Evolutionary conservation across 2,329 filamentous ascomycete species (phyloP).

Genomic region (Scolecobasidium constrictum): DNA sequence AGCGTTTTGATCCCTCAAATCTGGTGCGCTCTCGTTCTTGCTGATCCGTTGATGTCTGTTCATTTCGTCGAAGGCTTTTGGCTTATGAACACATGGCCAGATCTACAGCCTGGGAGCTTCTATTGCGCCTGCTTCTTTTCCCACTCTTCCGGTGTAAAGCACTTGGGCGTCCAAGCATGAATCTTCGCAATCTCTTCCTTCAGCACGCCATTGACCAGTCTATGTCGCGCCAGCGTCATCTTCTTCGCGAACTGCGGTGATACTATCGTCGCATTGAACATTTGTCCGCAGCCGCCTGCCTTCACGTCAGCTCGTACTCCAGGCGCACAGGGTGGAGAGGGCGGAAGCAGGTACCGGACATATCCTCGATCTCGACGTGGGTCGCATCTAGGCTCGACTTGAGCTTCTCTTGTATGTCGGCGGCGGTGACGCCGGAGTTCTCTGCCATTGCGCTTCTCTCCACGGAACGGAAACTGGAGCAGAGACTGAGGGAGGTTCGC

Average conservation of each 20-base stretch:
- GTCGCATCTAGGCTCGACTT: conserved; percentile 58
- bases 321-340: no score
- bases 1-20: no score
- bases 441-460: conserved; percentile 38
- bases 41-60: no score
- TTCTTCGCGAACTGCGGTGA: conserved; percentile 40
- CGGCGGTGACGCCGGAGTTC: conserved; percentile 57
- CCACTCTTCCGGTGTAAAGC: conserved; percentile 85
- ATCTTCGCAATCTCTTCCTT: conserved; percentile 84
- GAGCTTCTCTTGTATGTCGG: conserved; percentile 57
- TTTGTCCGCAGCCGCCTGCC: conserved; percentile 58
- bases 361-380: conserved; percentile 80
- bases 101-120: neutral
- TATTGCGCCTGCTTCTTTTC: conserved; percentile 47
- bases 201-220: conserved; percentile 72
- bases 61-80: no score
- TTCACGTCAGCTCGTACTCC: no score
- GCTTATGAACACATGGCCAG: no score
- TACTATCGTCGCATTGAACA: conserved; percentile 59
- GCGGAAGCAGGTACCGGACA: conserved; percentile 61
- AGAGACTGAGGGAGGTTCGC: neutral
- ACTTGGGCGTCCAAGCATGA: conserved; percentile 92
- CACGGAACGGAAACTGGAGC: neutral
- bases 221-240: conserved; percentile 70
- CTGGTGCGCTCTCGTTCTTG: no score